These are phyloP conservation scores for Penicillium sp. DNA, from an alignment of 2,329 filamentous ascomycete species.

Conservation along the genomic window DNA sequence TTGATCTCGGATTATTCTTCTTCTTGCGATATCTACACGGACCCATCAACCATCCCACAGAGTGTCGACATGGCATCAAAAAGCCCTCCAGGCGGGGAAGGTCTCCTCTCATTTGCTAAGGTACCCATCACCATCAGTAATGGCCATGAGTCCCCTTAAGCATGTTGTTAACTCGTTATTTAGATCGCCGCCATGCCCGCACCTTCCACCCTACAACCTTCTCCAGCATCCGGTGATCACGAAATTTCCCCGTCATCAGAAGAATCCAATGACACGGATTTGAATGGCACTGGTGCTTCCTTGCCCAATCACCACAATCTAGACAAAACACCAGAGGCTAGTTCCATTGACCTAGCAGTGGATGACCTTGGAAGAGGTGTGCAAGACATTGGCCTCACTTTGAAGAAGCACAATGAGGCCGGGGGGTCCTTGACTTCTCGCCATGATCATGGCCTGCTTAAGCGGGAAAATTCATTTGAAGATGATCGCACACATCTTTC, in stretches of 20 bases:
- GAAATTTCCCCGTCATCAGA: slow-evolving; percentile 23
- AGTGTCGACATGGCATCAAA: slow-evolving; percentile 36
- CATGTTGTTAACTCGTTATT: slow-evolving; percentile 20
- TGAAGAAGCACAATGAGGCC: slow-evolving; percentile 27
- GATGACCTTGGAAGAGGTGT: slow-evolving; percentile 36
- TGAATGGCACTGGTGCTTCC: slow-evolving; percentile 19
- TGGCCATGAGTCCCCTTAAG: not conserved
- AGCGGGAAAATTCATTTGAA: slow-evolving; percentile 42
- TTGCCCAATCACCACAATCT: slow-evolving; percentile 21
- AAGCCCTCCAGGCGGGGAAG: slow-evolving; percentile 27
- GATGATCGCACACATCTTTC: slow-evolving; percentile 55
- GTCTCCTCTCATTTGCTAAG: slow-evolving; percentile 72
- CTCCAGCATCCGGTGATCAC: slow-evolving; percentile 29
- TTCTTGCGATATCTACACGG: slow-evolving; percentile 21
- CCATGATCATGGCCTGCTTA: slow-evolving; percentile 32
- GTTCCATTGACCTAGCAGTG: slow-evolving; percentile 25
- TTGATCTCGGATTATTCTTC: slow-evolving; percentile 18
- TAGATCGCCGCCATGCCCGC: slow-evolving; percentile 48
- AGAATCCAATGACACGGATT: slow-evolving; percentile 18
- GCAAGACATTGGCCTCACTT: slow-evolving; percentile 34
- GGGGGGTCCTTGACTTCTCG: slow-evolving; percentile 30
- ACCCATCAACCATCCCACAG: slow-evolving; percentile 16
- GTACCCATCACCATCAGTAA: slow-evolving; percentile 47
- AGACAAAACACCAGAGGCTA: slow-evolving; percentile 18
- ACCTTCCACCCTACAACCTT: slow-evolving; percentile 29